A percentile compares a stretch with the other conserved stretches of the same genome.
These are phyloP conservation scores for Mycena venus DNA, from an alignment of 768 basidiomycete species.

Conservation along the genomic window DNA sequence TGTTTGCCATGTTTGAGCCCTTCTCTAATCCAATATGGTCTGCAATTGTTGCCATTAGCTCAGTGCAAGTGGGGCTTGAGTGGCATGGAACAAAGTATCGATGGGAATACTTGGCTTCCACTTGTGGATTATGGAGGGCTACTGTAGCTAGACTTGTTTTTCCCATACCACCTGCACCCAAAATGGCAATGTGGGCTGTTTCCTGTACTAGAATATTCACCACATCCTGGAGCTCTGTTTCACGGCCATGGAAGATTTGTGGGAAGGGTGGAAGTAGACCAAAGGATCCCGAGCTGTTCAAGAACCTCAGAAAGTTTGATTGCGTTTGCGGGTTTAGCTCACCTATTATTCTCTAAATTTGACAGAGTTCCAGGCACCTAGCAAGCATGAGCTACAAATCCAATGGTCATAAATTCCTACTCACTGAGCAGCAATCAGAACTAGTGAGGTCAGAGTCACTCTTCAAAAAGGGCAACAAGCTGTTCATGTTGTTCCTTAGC, in stretches of 20 bases:
- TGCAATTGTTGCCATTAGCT: neutral
- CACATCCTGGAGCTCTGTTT: neutral
- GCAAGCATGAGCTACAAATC: neutral
- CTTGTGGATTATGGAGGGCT: neutral
- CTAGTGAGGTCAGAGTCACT: neutral
- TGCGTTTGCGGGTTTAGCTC: neutral
- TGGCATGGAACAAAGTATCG: conserved; percentile 20
- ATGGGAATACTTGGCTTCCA: neutral
- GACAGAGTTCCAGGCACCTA: neutral
- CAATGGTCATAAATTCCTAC: neutral
- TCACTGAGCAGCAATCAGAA: neutral
- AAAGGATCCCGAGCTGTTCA: neutral
- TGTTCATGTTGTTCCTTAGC: neutral
- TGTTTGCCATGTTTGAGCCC: neutral
- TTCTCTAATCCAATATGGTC: conserved; percentile 11
- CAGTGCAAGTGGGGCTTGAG: neutral
- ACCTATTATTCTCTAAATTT: neutral
- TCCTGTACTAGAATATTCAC: neutral
- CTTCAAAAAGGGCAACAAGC: neutral
- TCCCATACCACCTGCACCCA: too few relatives aligned
- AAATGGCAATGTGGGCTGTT: neutral
- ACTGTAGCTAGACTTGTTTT: neutral
- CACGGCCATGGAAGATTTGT: conserved; percentile 6
- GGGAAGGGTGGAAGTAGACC: neutral
- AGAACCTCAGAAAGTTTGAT: neutral